Evolutionary conservation across 2,329 filamentous ascomycete species (phyloP), one percentile per base, ranked within the genome.

Genomic region (Arthrobotrys conoides): DNA sequence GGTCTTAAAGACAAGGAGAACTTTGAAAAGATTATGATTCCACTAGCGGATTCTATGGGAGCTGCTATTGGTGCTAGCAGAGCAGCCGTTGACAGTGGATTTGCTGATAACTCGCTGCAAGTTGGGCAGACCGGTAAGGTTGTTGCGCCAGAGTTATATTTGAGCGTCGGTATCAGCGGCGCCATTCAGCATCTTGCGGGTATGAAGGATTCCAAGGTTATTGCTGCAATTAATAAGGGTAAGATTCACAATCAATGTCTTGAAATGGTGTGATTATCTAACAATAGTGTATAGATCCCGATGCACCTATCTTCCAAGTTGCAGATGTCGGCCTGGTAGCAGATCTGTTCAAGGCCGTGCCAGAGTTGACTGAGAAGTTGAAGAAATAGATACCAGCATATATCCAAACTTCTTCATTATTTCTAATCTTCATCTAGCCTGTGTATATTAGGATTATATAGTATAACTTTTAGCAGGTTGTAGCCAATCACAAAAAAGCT

Each of bases 151-250:
- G 91, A 99, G 85, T 87, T 99, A 79, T 99, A 99, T 84, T 88
- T 99, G 82, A 96, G 94, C 68, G 94, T 95, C 12, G 96, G 96
- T 83, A 98, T 99, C 82, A 97, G 93, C 8, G 96, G 96, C 68
- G 96, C 96, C 22, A 99, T 99, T 82, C 96, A 99, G 86, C 96
- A 99, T 87, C 86, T 99, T 86, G 96, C 96, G 36, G 96, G 96
- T 84, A 99, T 99, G 96, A 99, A 99, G 89, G 96, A 99, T 84
- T 97, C 94, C 87, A 99, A 99, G 87, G 96, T 99, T 76, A 99
- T 99, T 86, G 96, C 95, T 22, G 93, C 93, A 14, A 98, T 99
- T 84, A 99, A 99, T 88, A 99, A 99, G 87, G 80, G 81, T 81
- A 55, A 51, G 67, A 24, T 49, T 59, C 48, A 36, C 33, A 36